Evolutionary conservation across 2,329 filamentous ascomycete genomes (phyloP).

Genomic region (Teratosphaeria destructans): DNA sequence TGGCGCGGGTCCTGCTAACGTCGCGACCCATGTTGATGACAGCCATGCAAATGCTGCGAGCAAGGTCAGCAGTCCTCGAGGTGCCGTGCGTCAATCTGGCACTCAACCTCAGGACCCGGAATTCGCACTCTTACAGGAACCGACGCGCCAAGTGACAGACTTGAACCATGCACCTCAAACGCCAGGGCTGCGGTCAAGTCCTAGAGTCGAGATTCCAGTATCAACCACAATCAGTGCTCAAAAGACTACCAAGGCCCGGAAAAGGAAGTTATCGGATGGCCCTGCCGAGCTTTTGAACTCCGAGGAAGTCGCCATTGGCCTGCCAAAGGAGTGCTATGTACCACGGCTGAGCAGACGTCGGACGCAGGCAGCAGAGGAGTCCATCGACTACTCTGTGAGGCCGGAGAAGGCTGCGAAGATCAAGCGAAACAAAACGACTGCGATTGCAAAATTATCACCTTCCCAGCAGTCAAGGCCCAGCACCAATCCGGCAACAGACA

Average conservation of each 20-base stretch:
- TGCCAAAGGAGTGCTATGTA: slow-evolving; percentile 30
- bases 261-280: slow-evolving; percentile 11
- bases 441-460: neutral
- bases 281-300: slow-evolving; percentile 17
- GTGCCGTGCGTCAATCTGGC: neutral
- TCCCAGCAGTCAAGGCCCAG: neutral
- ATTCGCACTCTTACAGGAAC: neutral
- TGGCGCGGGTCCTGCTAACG: too few relatives aligned
- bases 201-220: slow-evolving; percentile 15
- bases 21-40: neutral
- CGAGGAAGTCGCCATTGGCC: slow-evolving; percentile 23
- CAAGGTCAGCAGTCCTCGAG: neutral
- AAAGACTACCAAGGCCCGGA: slow-evolving; percentile 9
- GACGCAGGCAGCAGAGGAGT: slow-evolving; percentile 16
- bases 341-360: slow-evolving; percentile 28
- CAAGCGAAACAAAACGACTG: slow-evolving; percentile 30
- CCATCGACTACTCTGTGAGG: slow-evolving; percentile 23
- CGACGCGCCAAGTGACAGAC: neutral
- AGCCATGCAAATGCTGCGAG: neutral
- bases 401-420: slow-evolving; percentile 31
- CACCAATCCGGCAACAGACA: neutral
- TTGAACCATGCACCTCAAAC: slow-evolving; percentile 1
- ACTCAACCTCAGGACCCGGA: neutral
- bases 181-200: slow-evolving; percentile 10
- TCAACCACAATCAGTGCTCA: slow-evolving; percentile 11